Evolutionary conservation across 2,329 filamentous ascomycete genomes (phyloP).

Genomic region (Magnaporthiopsis incrustans): DNA sequence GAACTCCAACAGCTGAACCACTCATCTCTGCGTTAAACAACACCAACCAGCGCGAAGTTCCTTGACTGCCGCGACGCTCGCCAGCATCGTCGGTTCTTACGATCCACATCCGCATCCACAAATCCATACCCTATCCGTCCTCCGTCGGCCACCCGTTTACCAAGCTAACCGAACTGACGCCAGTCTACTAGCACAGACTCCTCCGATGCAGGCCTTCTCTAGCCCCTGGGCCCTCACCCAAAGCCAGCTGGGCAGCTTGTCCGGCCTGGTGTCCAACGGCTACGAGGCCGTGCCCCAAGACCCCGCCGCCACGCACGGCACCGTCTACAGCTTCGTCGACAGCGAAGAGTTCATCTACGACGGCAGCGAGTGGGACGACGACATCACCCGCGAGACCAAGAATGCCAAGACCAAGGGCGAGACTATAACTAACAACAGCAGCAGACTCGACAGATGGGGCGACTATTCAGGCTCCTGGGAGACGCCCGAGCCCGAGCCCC

Average conservation of each 20-base stretch:
- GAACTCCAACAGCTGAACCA: no score
- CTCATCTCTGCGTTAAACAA: no score
- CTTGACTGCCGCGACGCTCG: no score
- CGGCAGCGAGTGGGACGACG: conserved; percentile 6
- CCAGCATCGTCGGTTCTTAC: no score
- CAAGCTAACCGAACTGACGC: no score
- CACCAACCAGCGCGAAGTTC: no score
- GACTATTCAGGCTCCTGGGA: conserved; percentile 5
- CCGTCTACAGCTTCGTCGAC: conserved; percentile 1
- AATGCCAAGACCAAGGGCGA: neutral
- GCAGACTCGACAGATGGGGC: conserved; percentile 1
- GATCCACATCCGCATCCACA: no score
- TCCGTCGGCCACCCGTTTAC: no score
- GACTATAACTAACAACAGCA: neutral
- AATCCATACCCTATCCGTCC: no score
- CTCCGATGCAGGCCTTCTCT: neutral
- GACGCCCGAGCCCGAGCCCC: neutral
- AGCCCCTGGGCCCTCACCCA: conserved; percentile 1
- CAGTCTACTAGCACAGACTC: neutral
- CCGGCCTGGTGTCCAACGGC: conserved; percentile 1
- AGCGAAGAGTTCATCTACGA: conserved; percentile 4
- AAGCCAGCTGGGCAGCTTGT: neutral
- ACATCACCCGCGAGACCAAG: neutral
- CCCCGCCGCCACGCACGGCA: conserved; percentile 5
- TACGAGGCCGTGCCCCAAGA: conserved; percentile 4